Percentiles rank a stretch among this genome's conserved stretches.
Conservation (phyloP, 441 rosid species). For the Erodium moschatum region DNA sequence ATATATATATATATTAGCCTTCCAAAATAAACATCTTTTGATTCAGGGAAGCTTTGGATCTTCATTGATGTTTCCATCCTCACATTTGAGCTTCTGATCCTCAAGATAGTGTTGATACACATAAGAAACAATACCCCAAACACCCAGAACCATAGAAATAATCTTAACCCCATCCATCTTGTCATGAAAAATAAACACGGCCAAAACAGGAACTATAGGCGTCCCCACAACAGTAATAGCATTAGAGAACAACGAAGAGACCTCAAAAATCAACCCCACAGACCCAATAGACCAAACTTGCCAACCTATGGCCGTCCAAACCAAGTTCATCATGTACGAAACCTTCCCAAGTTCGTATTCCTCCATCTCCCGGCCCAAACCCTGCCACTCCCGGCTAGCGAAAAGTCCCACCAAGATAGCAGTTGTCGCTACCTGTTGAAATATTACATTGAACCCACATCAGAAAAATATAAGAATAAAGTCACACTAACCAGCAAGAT, state of each 20-base stretch:
- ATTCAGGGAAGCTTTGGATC: conserved; percentile 22
- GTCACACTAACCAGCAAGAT: too few species aligned
- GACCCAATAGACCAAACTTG: conserved; percentile 28
- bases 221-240: conserved; percentile 43
- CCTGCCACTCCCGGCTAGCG: conserved; percentile 44
- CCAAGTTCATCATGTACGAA: conserved; percentile 34
- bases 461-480: too few species aligned
- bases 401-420: conserved; percentile 40
- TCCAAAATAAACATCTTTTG: conserved; percentile 16
- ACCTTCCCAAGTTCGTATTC: conserved; percentile 31
- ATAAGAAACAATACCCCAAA: conserved; percentile 56
- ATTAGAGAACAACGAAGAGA: conserved; percentile 55
- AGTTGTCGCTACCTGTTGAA: conserved; percentile 26
- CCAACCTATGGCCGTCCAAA: conserved; percentile 33
- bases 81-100: conserved; percentile 18
- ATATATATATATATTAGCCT: too few species aligned
- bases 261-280: conserved; percentile 45
- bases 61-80: conserved; percentile 13
- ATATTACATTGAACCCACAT: too few species aligned
- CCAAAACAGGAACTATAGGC: conserved; percentile 42
- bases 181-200: conserved; percentile 48
- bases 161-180: conserved; percentile 53
- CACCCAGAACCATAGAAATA: conserved; percentile 47
- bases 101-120: conserved; percentile 40
- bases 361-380: conserved; percentile 27